Base-by-base conservation (phyloP, 2,329 filamentous ascomycete genomes). In the Chalaropsis ovoidea region DNA sequence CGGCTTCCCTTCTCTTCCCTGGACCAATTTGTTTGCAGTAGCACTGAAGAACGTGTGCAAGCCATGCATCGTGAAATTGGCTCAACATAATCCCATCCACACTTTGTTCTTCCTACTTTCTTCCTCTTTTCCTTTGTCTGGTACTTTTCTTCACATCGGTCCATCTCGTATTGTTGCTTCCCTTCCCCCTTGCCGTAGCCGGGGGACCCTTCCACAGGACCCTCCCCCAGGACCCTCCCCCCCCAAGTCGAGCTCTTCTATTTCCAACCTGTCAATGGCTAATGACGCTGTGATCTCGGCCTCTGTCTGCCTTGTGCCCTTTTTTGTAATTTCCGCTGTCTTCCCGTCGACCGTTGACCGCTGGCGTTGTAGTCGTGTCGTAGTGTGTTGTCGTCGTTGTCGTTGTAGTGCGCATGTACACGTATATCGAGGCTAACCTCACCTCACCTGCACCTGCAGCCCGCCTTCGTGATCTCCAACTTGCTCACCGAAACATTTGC, bases 61-160 rank as follows among this genome's bases (percentile, higher is more conserved):
- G 54, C 54, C 54, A 58, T 58, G 54, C 27, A n/a, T 58, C 54
- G 17, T 58, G 54, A 58, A 58, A 58, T 58, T 58, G 27, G 24
- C 54, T 58, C 54, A 35, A 31, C 31, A 27, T 4, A 58, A 39
- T 58, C 54, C 54, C 54, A 58, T 58, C 54, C 54, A 58, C 17
- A 58, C 54, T 58, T 58, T 58, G 54, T 58, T 58, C 54, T 58
- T 35, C 15, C 5, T 35, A 13, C 11, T n/a, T n/a, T 47, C 43
- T 19, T 35, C 27, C 5, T 58, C 54, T 35, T 13, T 31, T 13
- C 22, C 52, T 56, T 6, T 31, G 7, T 58, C 52, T 58, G n/a
- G 52, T 19, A n/a, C 45, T 47, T 47, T 22, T 19, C 45, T 49
- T 49, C 22, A 22, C 10, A 49, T 49, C 22, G 22, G 8, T 47